Evolutionary conservation across 768 basidiomycete species (phyloP).

Genomic region (Sarcodon aspratus): DNA sequence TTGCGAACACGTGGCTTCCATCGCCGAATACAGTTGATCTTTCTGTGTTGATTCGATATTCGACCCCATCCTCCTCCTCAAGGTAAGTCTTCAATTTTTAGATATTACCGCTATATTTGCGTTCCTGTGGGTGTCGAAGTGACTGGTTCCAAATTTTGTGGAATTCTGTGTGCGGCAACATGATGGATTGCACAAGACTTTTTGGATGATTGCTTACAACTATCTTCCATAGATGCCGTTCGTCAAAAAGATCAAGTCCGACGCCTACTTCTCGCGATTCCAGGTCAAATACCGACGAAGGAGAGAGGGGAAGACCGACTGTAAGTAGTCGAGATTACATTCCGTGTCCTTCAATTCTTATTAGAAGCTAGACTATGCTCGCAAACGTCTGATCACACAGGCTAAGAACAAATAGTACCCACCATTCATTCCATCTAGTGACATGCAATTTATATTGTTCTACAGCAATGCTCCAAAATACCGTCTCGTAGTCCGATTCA

Average conservation of each 20-base stretch:
- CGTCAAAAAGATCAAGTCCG: slow-evolving; percentile 94
- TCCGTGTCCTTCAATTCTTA: neutral
- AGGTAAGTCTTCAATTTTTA: slow-evolving; percentile 22
- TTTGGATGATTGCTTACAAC: slow-evolving; percentile 1
- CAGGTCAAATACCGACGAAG: slow-evolving; percentile 98
- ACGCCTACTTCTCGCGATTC: slow-evolving; percentile 96
- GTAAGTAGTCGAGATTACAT: slow-evolving; percentile 23
- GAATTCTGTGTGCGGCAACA: too few species aligned
- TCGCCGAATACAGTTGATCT: too few species aligned
- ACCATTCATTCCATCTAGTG: neutral
- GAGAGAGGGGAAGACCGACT: slow-evolving; percentile 98
- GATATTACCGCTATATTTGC: too few species aligned
- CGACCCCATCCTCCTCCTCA: slow-evolving; percentile 23
- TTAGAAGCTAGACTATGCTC: slow-evolving; percentile 71
- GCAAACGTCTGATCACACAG: slow-evolving; percentile 93
- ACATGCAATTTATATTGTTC: neutral
- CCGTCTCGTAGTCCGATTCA: slow-evolving; percentile 97
- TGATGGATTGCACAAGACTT: too few species aligned
- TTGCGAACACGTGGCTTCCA: too few species aligned
- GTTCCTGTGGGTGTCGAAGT: too few species aligned
- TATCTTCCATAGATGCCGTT: slow-evolving; percentile 67
- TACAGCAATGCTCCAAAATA: slow-evolving; percentile 90
- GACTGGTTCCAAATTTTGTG: too few species aligned
- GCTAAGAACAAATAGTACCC: slow-evolving; percentile 98
- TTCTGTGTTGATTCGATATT: too few species aligned